A percentile compares a stretch with the other conserved stretches of the same genome.
These are phyloP conservation scores for Schwanniomyces sp. DNA, from an alignment of 805 yeast species.

Conservation along the genomic window DNA sequence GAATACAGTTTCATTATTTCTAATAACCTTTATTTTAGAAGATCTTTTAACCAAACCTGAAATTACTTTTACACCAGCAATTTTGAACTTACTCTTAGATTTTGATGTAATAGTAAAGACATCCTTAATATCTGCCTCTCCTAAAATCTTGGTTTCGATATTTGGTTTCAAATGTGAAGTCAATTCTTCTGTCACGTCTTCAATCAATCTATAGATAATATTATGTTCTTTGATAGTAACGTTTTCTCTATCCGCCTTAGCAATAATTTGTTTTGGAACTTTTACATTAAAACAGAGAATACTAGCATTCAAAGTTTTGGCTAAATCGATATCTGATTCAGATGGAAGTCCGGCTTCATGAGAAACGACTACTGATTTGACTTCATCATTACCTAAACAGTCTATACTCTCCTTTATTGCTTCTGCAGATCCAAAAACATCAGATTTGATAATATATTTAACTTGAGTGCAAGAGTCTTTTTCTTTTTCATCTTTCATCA, in stretches of 20 bases:
- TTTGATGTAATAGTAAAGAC: constrained; percentile 68
- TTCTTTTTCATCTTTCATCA: constrained; percentile 29
- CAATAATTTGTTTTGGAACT: constrained; percentile 60
- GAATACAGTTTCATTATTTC: constrained; percentile 48
- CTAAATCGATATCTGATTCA: constrained; percentile 41
- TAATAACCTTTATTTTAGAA: constrained; percentile 55
- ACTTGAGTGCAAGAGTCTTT: constrained; percentile 22
- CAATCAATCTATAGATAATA: constrained; percentile 85
- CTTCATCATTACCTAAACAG: constrained; percentile 86
- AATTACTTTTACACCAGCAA: constrained; percentile 86
- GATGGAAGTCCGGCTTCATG: constrained; percentile 79
- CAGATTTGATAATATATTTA: constrained; percentile 79
- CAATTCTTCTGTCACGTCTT: constrained; percentile 70
- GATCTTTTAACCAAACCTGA: constrained; percentile 66
- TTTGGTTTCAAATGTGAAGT: constrained; percentile 62
- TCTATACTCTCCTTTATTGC: constrained; percentile 83
- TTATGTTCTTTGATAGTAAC: constrained; percentile 65
- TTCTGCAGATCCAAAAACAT: constrained; percentile 92
- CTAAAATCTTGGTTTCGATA: constrained; percentile 61
- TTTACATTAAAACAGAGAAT: constrained; percentile 78
- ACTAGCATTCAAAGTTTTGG: constrained; percentile 51
- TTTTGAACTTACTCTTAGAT: constrained; percentile 49
- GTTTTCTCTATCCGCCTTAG: constrained; percentile 55
- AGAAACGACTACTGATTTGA: constrained; percentile 63
- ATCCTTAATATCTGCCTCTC: constrained; percentile 69